These are phyloP conservation scores for Saturnispora bothae DNA, from an alignment of 805 yeast species.

Conservation along the genomic window DNA sequence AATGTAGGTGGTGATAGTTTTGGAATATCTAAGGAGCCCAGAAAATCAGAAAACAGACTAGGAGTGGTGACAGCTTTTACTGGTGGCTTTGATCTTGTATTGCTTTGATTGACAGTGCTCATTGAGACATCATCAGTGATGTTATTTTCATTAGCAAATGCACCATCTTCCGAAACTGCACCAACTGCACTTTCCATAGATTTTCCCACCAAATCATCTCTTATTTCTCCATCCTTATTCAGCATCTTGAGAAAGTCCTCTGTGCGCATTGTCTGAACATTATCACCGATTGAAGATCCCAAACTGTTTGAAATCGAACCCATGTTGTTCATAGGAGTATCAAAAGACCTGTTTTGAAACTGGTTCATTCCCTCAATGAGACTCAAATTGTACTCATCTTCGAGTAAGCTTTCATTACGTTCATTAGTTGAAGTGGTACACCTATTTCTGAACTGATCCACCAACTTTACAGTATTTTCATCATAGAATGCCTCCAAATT, in stretches of 20 bases:
- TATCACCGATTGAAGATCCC: neutral
- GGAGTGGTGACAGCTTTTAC: no score
- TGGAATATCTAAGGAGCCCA: neutral
- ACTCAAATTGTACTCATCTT: constrained; percentile 18
- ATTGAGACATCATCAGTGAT: neutral
- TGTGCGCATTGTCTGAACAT: constrained; percentile 16
- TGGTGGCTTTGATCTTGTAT: neutral
- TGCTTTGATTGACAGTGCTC: neutral
- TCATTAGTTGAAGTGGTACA: neutral
- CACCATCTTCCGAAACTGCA: no score
- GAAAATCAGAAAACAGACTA: no score
- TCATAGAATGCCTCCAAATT: constrained; percentile 22
- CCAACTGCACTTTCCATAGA: no score
- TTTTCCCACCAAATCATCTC: no score
- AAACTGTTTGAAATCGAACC: neutral
- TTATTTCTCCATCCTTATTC: constrained; percentile 8
- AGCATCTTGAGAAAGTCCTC: constrained; percentile 14
- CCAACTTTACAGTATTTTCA: constrained; percentile 2
- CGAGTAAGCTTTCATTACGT: neutral
- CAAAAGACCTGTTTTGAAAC: constrained; percentile 1
- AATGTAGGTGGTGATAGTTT: neutral
- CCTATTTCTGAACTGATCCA: neutral
- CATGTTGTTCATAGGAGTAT: neutral
- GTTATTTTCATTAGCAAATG: no score
- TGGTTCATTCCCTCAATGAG: constrained; percentile 1